Percentiles rank a stretch among this genome's conserved stretches.
Conservation (phyloP, 169 alveolate genomes). For the Plasmodium fragile region DNA sequence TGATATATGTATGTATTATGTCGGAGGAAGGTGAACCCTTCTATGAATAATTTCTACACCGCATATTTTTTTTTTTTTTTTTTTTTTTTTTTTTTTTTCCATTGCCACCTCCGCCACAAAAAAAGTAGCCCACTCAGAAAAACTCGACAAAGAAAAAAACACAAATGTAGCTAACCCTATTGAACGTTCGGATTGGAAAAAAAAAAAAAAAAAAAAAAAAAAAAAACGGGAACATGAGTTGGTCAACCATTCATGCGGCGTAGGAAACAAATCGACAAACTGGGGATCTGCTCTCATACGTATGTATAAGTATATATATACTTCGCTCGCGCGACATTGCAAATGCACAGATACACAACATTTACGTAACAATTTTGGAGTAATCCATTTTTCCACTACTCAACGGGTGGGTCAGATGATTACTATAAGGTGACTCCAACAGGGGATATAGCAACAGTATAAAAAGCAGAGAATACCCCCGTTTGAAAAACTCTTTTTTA, state of each 20-base stretch:
- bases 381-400: neutral
- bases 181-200: neutral
- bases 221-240: neutral
- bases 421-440: neutral
- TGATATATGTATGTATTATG: neutral
- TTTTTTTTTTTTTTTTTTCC: neutral
- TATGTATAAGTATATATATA: neutral
- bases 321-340: neutral
- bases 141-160: neutral
- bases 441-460: neutral
- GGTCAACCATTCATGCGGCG: neutral
- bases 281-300: neutral
- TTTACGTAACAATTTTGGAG: neutral
- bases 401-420: neutral
- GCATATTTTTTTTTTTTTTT: neutral
- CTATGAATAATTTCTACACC: neutral
- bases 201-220: slow-evolving; percentile 1
- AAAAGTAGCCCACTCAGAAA: neutral
- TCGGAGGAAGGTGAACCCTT: neutral
- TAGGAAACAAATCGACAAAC: neutral
- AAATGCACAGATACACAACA: neutral
- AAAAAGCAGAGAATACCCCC: neutral
- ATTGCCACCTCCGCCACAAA: neutral
- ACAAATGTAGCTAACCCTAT: neutral
- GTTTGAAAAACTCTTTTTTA: neutral